Conservation (phyloP, 805 yeast species). For the Priceomyces carsonii region DNA sequence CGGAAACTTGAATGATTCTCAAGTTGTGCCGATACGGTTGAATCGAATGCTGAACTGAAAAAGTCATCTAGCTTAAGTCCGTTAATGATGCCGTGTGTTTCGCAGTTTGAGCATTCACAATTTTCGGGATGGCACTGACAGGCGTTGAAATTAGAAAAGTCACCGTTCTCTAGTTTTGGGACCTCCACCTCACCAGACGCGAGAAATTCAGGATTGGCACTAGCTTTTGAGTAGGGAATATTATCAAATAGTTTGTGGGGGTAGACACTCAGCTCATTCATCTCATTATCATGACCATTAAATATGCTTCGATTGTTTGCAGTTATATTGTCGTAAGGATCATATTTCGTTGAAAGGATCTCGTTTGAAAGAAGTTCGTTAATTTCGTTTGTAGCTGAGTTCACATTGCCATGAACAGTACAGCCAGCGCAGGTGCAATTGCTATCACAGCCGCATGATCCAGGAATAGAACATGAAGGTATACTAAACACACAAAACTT, state of each 20-base stretch:
- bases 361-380: slow-evolving; percentile 8
- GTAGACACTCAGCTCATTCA: too few relatives aligned
- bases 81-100: slow-evolving; percentile 45
- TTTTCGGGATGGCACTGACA: slow-evolving; percentile 24
- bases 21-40: slow-evolving; percentile 5
- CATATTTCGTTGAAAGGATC: too few relatives aligned
- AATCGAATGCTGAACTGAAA: slow-evolving; percentile 16
- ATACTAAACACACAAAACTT: slow-evolving; percentile 22
- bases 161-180: not conserved
- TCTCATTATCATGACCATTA: not conserved
- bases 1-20: not conserved
- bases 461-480: slow-evolving; percentile 36
- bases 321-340: too few relatives aligned
- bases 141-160: slow-evolving; percentile 12
- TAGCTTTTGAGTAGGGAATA: not conserved
- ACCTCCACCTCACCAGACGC: not conserved
- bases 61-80: slow-evolving; percentile 42
- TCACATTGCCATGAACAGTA: slow-evolving; percentile 28
- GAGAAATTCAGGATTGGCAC: not conserved
- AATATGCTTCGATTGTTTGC: not conserved
- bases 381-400: slow-evolving; percentile 6
- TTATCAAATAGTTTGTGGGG: not conserved
- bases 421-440: slow-evolving; percentile 41
- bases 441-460: slow-evolving; percentile 38
- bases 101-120: slow-evolving; percentile 45